These are phyloP conservation scores for Blastocystis sp. DNA, from an alignment of 352 stramenopile species.

Conservation along the genomic window DNA sequence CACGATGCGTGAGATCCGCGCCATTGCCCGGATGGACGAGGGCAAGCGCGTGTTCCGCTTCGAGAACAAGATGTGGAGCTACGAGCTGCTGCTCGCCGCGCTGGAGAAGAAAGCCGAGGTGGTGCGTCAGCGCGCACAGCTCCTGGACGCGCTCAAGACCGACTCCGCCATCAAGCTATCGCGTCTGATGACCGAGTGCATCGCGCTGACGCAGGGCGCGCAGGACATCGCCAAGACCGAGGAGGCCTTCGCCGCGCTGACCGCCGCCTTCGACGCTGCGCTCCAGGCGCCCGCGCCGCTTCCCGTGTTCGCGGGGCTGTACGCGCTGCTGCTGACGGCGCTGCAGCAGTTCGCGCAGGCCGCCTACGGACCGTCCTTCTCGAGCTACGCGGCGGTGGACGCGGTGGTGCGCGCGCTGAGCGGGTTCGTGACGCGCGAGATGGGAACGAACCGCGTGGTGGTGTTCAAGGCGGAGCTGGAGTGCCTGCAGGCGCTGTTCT, in stretches of 20 bases:
- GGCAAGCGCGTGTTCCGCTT: constrained; percentile 9
- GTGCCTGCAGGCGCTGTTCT: background rate
- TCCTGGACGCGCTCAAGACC: background rate
- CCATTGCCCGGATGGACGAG: background rate
- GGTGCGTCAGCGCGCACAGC: background rate
- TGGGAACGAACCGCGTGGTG: constrained; percentile 1
- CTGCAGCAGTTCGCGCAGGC: background rate
- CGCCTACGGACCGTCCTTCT: background rate
- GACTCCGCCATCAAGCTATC: background rate
- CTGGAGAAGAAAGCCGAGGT: background rate
- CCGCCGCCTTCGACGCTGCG: background rate
- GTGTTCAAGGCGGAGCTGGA: constrained; percentile 48
- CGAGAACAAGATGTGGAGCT: background rate
- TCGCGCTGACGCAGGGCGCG: background rate
- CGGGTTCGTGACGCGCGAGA: constrained; percentile 21
- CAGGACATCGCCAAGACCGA: background rate
- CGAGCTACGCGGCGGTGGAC: background rate
- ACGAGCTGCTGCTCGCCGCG: background rate
- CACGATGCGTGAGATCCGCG: constrained; percentile 7
- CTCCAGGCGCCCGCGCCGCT: background rate
- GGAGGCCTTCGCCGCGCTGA: background rate
- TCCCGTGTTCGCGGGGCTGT: background rate
- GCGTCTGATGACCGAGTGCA: background rate
- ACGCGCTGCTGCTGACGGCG: background rate
- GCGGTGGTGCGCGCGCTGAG: background rate